Evolutionary conservation across 2,329 filamentous ascomycete species (phyloP), one percentile per base, ranked within the genome.

Genomic region (Penicillium brasilianum): DNA sequence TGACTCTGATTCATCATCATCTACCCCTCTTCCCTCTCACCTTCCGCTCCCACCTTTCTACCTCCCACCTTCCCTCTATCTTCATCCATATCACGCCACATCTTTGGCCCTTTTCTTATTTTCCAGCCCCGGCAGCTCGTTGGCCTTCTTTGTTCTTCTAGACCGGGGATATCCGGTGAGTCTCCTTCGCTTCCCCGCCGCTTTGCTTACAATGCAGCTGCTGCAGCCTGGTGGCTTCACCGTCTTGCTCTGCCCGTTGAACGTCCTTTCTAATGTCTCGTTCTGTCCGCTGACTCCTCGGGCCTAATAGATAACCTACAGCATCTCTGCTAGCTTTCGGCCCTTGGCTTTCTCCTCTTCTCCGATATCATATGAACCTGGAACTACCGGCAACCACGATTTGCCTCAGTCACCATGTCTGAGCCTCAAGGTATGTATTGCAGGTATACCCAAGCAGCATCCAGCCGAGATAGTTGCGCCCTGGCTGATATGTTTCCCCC

Each of bases 1-100:
- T 58, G 52, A 52, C 56, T 58, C 65, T 63, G 63, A 69, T 66
- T 69, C 63, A 69, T 67, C 63, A 66, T 66, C 56, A 55, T 46
- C 66, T 69, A 70, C 68, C 68, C 68, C 68, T 70, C 68, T 63
- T 60, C 67, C 65, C 53, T 64, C 61, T 60, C 55, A 44, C 51
- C 59, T 57, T 55, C 57, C 58, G 39, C 41, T 65, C 58, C 52
- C 61, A 46, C 57, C 53, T 55, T 58, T 61, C 63, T 25, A 58
- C 53, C 57, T 58, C 57, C 51, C 4, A 28, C 50, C 37, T 34
- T 22, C 53, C 53, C n/a, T 52, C 50, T 36, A 28, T 18, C 34
- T 46, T 22, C 16, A 55, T 52, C 39, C 14, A 25, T 22, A 43
- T 55, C 20, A 16, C 18, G 18, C 36, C 46, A 22, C 18, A 39